phyloP scores from a whole-genome alignment of 176 grass and related monocot species.

The Triticum monococcum region DNA sequence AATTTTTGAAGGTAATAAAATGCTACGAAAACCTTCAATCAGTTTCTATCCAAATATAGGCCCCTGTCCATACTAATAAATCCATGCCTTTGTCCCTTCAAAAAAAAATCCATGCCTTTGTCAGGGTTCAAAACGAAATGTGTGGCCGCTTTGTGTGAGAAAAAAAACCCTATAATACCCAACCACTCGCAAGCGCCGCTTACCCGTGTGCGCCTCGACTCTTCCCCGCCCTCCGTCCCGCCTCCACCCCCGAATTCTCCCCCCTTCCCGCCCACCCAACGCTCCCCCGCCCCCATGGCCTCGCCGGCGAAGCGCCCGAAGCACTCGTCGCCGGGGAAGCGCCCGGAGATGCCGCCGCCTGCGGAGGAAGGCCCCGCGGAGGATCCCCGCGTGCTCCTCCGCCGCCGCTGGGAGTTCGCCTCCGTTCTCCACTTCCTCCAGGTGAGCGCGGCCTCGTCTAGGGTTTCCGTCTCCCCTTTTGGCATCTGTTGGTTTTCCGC shows the following conservation, averaged over 20 bases:
- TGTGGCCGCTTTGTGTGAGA: background rate
- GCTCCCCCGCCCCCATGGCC: conserved; percentile 9
- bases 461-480: background rate
- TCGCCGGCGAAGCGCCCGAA: conserved; percentile 41
- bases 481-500: background rate
- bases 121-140: background rate
- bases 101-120: background rate
- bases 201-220: background rate
- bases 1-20: background rate
- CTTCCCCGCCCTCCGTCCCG: conserved; percentile 2
- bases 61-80: background rate
- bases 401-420: conserved; percentile 85
- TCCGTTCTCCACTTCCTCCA: conserved; percentile 76
- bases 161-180: conserved; percentile 7
- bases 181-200: background rate
- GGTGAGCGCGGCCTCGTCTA: conserved; percentile 40
- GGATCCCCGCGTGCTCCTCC: conserved; percentile 45
- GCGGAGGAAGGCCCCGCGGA: background rate
- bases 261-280: conserved; percentile 38
- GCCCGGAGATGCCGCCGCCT: background rate
- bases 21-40: background rate
- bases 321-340: conserved; percentile 2
- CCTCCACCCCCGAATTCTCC: conserved; percentile 19
- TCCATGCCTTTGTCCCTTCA: background rate
- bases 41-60: background rate